Conservation (phyloP, 208 protist species). For the Trichomonas vaginalis region DNA sequence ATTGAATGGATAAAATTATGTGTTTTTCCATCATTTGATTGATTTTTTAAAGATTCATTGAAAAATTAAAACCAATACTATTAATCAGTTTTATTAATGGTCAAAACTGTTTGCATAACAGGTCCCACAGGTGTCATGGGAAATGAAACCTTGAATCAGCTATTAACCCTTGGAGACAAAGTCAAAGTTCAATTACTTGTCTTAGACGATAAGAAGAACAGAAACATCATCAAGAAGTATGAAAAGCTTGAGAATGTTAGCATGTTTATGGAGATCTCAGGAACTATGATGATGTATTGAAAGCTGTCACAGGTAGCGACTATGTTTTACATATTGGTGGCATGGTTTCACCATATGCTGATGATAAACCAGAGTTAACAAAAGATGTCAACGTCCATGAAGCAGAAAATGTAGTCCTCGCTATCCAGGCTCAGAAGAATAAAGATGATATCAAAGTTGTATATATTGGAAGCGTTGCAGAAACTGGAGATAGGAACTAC, state of each 20-base stretch:
- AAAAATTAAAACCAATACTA: too few relatives aligned
- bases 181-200: too few relatives aligned
- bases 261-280: background rate
- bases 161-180: too few relatives aligned
- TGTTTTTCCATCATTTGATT: too few relatives aligned
- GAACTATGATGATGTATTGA: background rate
- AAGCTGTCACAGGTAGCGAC: background rate
- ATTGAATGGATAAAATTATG: too few relatives aligned
- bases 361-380: background rate
- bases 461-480: background rate
- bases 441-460: background rate
- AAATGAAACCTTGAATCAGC: too few relatives aligned
- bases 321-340: constrained; percentile 15
- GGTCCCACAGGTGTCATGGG: too few relatives aligned
- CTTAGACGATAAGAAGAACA: background rate
- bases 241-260: background rate
- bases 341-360: background rate
- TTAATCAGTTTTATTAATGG: too few relatives aligned
- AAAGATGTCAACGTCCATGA: background rate
- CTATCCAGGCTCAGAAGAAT: background rate
- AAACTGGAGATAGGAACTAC: background rate
- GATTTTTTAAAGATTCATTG: too few relatives aligned
- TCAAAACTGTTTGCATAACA: too few relatives aligned
- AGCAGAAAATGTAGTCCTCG: background rate
- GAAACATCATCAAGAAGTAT: background rate